These are phyloP conservation scores for Tolypocladium guangdongense DNA, from an alignment of 2,329 filamentous ascomycete genomes.

Conservation along the genomic window DNA sequence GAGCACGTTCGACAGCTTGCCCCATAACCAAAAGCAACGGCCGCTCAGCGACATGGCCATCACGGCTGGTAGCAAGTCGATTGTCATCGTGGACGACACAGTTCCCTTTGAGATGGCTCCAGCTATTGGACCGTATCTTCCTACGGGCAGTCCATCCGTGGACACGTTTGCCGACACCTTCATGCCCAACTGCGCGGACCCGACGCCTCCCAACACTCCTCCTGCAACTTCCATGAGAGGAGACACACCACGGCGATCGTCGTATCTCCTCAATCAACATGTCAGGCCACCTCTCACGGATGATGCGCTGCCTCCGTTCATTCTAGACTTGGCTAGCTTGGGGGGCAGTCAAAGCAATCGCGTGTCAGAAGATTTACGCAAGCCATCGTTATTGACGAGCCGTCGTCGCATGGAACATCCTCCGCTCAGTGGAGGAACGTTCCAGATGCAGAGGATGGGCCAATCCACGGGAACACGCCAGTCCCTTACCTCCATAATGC, in stretches of 20 bases:
- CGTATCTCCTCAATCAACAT: constrained; percentile 41
- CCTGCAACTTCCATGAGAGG: constrained; percentile 31
- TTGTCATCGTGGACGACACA: constrained; percentile 73
- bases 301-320: constrained; percentile 34
- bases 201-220: constrained; percentile 52
- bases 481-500: constrained; percentile 39
- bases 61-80: constrained; percentile 77
- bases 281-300: constrained; percentile 22
- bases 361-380: constrained; percentile 21
- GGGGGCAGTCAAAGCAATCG: constrained; percentile 14
- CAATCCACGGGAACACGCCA: constrained; percentile 37
- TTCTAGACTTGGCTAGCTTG: constrained; percentile 34
- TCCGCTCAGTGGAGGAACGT: constrained; percentile 17
- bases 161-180: constrained; percentile 44
- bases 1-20: constrained; percentile 21
- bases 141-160: constrained; percentile 32
- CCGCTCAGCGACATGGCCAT: constrained; percentile 46
- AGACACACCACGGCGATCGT: constrained; percentile 42
- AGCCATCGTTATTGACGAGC: constrained; percentile 18
- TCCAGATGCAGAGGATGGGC: constrained; percentile 30
- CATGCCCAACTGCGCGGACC: constrained; percentile 36
- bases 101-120: constrained; percentile 34
- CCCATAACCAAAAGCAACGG: constrained; percentile 21
- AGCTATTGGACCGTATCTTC: constrained; percentile 35
- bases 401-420: constrained; percentile 14